Percentiles rank a stretch among this genome's conserved stretches.
These are phyloP conservation scores for Metarhizium robertsii DNA, from an alignment of 2,329 filamentous ascomycete genomes.

Conservation along the genomic window DNA sequence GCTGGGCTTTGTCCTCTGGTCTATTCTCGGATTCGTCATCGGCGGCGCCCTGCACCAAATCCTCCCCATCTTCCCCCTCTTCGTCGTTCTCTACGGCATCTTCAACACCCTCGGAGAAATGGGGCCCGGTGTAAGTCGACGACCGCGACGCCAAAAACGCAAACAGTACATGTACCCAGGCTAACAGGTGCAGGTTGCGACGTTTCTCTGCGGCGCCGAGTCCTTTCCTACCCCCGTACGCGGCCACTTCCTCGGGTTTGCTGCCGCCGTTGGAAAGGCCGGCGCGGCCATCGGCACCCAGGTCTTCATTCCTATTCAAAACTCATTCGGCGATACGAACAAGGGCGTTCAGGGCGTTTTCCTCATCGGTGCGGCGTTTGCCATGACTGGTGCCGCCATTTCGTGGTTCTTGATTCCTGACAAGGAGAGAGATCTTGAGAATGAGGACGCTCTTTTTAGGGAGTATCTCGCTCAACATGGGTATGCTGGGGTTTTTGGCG, in stretches of 20 bases:
- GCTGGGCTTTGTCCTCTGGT: constrained; percentile 14
- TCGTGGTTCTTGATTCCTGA: constrained; percentile 18
- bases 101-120: constrained; percentile 26
- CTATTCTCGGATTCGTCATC: constrained; percentile 37
- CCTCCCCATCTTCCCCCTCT: constrained; percentile 36
- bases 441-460: constrained; percentile 11
- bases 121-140: constrained; percentile 34
- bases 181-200: constrained; percentile 11
- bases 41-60: constrained; percentile 36
- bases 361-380: constrained; percentile 17
- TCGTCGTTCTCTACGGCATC: constrained; percentile 41
- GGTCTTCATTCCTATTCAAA: constrained; percentile 12
- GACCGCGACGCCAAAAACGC: constrained; percentile 6
- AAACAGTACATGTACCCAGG: not conserved
- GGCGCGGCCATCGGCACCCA: constrained; percentile 40
- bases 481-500: constrained; percentile 8
- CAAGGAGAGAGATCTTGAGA: constrained; percentile 10
- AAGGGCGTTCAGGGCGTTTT: constrained; percentile 17
- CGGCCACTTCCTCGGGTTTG: constrained; percentile 39
- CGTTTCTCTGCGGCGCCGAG: constrained; percentile 39
- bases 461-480: constrained; percentile 12
- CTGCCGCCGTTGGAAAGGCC: constrained; percentile 40
- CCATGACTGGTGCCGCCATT: constrained; percentile 13
- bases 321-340: constrained; percentile 11
- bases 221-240: constrained; percentile 39